Evolutionary conservation across 305 asterid genomes (phyloP), one percentile per base, ranked within the genome.

Genomic region (Nicotiana rustica): DNA sequence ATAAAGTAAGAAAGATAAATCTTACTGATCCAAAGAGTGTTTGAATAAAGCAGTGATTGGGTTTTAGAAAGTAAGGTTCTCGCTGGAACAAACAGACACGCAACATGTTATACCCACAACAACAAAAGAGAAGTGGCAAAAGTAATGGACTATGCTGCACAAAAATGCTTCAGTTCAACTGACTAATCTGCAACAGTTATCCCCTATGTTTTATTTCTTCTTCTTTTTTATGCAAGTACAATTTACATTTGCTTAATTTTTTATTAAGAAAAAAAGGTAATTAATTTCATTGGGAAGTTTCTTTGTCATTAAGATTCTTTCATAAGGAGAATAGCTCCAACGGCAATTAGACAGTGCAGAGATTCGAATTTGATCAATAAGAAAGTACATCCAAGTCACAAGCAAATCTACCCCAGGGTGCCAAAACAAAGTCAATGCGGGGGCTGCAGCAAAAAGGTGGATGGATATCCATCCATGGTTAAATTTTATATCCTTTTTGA

Each of bases 381-480:
- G 25, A 9, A 75, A 75, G 29, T 52, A 52, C 25, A 75, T 25
- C 80, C 80, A 75, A 52, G 65, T 14, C 65, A 75, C 44, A 49
- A 52, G 29, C 25, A 73, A 73, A 49, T 49, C 44, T 49, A 73
- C 15, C 21, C 64, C 79, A 73, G 19, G 25, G 44, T 21, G 21
- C 62, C 21, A 73, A 73, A 6, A 73, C 62, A 49, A 49, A 1
- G 44, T 73, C 41, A 47, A 47, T 14, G 25, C 47, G 3, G 79
- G 5, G 6, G 64, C 44, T 25, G 79, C 64, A 14, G 64, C 9
- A 25, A 49, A 73, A 75, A 8, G 47, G 79, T 4, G 44, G 44
- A 49, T 25, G 64, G 31, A 25, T 8, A 14, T 75, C 25, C 14
- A 75, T 75, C 79, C 19, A 75, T 25, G 44, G 17, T 29, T 55